Base-by-base conservation (phyloP, 345 rosid genomes). In the Alliaria petiolata region DNA sequence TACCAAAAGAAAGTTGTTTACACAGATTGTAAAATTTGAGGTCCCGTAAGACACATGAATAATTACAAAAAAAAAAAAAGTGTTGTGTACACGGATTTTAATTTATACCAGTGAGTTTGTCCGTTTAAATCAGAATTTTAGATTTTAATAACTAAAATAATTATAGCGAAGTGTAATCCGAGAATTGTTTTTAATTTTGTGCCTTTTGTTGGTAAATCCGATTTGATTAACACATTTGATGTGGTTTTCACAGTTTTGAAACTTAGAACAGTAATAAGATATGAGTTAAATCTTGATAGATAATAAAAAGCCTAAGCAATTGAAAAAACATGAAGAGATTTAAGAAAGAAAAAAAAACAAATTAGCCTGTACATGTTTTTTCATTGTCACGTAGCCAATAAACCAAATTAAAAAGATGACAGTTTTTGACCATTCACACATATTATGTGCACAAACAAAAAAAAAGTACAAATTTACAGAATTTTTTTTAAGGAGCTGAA, bases 381-480 rank as follows among this genome's bases (percentile, higher is more conserved):
- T 63, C 71, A 55, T 64, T 36, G 49, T 56, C 39, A 47, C 34
- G 35, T 55, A 62, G 70, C 70, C 70, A 69, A 69, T 31, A 62
- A 70, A 55, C 65, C 71, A 69, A 60, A 76, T 54, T 28, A 61
- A 56, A 62, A 61, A 57, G 44, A 62, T 52, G 58, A 54, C 38
- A 62, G 62, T 53, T 52, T 60, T 63, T 43, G 69, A 72, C 75
- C 70, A 69, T 62, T 76, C 65, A 68, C 70, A 76, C 70, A 76
- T 52, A 52, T 68, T 76, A 69, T 76, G 75, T 76, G 75, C 79
- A 76, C 70, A 47, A 60, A 54, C 39, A 67, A 58, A 42, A n/a
- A n/a, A n/a, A 17, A 66, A 25, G 38, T 55, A 76, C 71, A 76
- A 76, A 76, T 76, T 76, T 76, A 76, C 79, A 76, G 66, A 69